Evolutionary conservation across 306 rosid species (phyloP), one percentile per base, ranked within the genome.

Genomic region (Quercus cerris): DNA sequence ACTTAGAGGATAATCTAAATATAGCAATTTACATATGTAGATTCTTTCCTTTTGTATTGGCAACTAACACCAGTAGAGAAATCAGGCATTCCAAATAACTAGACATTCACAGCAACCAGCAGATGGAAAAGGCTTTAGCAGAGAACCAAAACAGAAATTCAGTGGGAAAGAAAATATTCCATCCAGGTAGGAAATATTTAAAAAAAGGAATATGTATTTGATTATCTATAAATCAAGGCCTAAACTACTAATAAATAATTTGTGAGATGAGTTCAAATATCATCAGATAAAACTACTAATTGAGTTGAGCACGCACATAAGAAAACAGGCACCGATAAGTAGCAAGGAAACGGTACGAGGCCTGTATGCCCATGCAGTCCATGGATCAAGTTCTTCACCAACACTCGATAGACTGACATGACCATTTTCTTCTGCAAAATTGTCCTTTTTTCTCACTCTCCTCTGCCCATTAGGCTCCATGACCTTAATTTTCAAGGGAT

Each of bases 301-400:
- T 62, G 27, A 83, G 75, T 17, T 71, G 78, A 80, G 64, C 41
- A 85, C 99, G 93, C 88, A 96, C 99, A 96, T 96, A 54, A 96
- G 99, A 82, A 96, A 93, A 84, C 97, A 87, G 56, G 99, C 97
- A 76, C 99, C 99, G 75, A 96, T 78, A 71, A 96, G 97, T 80
- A 96, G 90, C 85, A 96, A 81, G 27, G 99, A 88, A 77, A 96
- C 86, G 1, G 99, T 96, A 18, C 92, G 99, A 77, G 99, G 99
- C 92, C 84, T 93, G 97, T 96, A 96, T 19, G 99, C 98, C 99
- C 98, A 96, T 23, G 99, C 99, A 66, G 99, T 96, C 99, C 99
- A 96, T n/a, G 99, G 99, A 90, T 96, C 99, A 79, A 84, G 84
- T 18, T 93, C 99, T 67, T 93, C 98, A 13, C 88, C 88, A 75